Evolutionary conservation across 208 protist genomes (phyloP), one percentile per base, ranked within the genome.

Genomic region (Paratrypanosoma confusum): DNA sequence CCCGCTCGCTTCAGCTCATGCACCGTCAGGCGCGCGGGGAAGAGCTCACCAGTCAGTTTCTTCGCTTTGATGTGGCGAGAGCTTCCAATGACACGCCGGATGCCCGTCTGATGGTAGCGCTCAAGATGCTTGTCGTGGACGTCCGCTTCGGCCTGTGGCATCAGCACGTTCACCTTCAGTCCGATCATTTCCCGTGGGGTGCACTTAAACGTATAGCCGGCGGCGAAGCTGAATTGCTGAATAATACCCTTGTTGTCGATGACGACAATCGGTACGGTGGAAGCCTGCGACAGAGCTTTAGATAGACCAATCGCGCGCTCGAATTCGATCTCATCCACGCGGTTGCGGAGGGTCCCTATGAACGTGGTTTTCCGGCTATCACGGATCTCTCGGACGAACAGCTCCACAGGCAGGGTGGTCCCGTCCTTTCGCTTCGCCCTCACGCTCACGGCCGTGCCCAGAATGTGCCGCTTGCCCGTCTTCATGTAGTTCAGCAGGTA

Each of bases 401-500:
- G 5, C 16, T 10, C 20, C 18, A 45, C 52, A 10, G 41, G 18
- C 25, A 59, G 45, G 20, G 38, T 5, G 13, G 44, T 37, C 3
- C 52, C 52, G 34, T 59, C 44, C 32, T 44, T 42, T 46, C 36
- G 41, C 52, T 50, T 51, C 6, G 45, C 52, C 5, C 35, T 17
- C 6, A 53, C 34, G 13, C 11, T 8, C 10, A 25, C 26, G 3
- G 52, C 8, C 6, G 13, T 24, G 28, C 37, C 52, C 7, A 59
- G 42, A 11, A 53, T 25, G 5, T 23, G n/a, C 52, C 53, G 51
- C 22, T 46, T 50, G 38, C 62, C 62, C 25, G 62, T 70, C 24
- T 51, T 29, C 25, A 50, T 20, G 41, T 65, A 67, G 21, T 32
- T 62, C 20, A 34, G 16, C 4, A 60, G 3, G 27, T 57, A 71